Percentiles rank a stretch among this genome's conserved stretches.
phyloP scores from a whole-genome alignment of 768 basidiomycete species.

The Inosperma sp. region DNA sequence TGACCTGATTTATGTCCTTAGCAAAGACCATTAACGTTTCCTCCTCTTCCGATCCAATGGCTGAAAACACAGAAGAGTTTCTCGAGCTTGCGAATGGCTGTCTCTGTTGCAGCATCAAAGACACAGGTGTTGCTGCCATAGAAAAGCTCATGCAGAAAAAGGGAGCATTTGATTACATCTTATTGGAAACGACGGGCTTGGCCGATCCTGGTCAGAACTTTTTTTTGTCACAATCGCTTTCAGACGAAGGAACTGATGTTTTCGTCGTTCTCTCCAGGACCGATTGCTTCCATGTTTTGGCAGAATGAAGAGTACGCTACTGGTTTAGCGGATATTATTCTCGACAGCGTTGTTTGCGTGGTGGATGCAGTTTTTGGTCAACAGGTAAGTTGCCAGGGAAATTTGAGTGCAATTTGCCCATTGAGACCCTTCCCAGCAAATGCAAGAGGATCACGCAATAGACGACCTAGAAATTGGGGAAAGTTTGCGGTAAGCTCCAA shows the following conservation, averaged over 20 bases:
- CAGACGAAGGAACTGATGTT: background rate
- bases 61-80: constrained; percentile 73
- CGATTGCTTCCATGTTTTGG: constrained; percentile 86
- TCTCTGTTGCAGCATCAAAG: constrained; percentile 97
- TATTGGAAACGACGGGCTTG: constrained; percentile 93
- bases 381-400: constrained; percentile 26
- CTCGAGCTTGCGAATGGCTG: constrained; percentile 95
- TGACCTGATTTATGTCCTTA: constrained; percentile 27
- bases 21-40: constrained; percentile 85
- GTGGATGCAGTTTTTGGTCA: constrained; percentile 84
- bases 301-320: constrained; percentile 75
- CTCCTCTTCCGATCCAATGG: constrained; percentile 56
- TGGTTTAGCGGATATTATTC: constrained; percentile 65
- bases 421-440: constrained; percentile 54
- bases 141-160: constrained; percentile 85
- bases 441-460: constrained; percentile 67
- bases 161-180: constrained; percentile 90
- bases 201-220: constrained; percentile 77
- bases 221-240: constrained; percentile 9
- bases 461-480: constrained; percentile 57
- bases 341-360: constrained; percentile 91
- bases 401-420: background rate
- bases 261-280: constrained; percentile 41
- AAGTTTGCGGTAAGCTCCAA: constrained; percentile 60
- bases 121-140: constrained; percentile 88